These are phyloP conservation scores for Monilinia fructigena DNA, from an alignment of 2,329 filamentous ascomycete genomes.

Conservation along the genomic window DNA sequence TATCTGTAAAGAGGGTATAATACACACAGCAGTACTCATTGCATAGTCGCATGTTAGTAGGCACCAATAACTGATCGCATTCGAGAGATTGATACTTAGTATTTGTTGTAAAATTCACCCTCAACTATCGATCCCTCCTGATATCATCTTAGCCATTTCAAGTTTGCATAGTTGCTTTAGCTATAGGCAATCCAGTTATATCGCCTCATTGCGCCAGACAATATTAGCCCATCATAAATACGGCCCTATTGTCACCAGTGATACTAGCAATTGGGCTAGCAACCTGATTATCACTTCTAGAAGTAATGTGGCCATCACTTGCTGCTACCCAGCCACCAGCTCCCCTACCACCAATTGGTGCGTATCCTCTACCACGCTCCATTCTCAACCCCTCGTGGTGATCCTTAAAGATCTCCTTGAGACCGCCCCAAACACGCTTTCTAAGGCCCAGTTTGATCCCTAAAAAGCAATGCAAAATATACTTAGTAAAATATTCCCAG, in stretches of 20 bases:
- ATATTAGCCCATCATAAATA: constrained; percentile 11
- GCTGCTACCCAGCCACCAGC: not conserved
- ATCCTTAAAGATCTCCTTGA: constrained; percentile 12
- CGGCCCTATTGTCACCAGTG: constrained; percentile 4
- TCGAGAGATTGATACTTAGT: not conserved
- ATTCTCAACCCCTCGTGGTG: constrained; percentile 6
- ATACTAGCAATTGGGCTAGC: not conserved
- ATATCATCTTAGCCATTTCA: not conserved
- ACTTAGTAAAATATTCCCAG: constrained; percentile 13
- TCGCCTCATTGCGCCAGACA: not conserved
- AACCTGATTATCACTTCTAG: not conserved
- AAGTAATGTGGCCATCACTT: not conserved
- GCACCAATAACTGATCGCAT: not conserved
- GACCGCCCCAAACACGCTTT: constrained; percentile 11
- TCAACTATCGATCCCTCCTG: not conserved
- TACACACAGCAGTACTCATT: not conserved
- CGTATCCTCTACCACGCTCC: constrained; percentile 8
- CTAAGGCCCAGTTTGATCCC: constrained; percentile 1
- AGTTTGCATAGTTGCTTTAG: not conserved
- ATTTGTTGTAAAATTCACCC: not conserved
- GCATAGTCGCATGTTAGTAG: not conserved
- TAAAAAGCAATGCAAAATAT: constrained; percentile 1
- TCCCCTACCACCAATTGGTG: constrained; percentile 1
- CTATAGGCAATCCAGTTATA: no score
- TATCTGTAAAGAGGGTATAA: not conserved